These are phyloP conservation scores for Malus hybrid DNA, from an alignment of 331 rosid genomes.

Conservation along the genomic window DNA sequence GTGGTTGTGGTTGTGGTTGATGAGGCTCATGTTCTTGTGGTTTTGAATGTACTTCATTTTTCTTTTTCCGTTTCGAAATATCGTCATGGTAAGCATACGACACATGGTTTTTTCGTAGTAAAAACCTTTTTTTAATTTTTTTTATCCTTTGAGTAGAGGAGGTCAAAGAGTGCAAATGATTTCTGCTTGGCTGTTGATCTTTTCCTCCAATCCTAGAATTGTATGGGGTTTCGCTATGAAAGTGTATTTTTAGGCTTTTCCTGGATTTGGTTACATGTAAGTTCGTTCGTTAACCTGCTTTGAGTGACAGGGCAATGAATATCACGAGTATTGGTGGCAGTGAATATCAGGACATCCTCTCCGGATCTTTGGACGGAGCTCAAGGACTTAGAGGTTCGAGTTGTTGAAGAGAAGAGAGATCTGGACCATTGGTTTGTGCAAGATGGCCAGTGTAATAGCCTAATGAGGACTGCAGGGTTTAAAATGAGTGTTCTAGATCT, in stretches of 20 bases:
- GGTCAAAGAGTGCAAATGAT: not conserved
- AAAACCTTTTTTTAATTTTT: no score
- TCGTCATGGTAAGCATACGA: not conserved
- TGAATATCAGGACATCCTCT: no score
- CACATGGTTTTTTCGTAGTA: not conserved
- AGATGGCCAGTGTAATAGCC: no score
- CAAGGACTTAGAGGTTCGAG: no score
- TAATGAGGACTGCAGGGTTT: no score
- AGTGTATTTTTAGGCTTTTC: not conserved
- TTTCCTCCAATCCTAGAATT: not conserved
- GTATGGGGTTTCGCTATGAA: not conserved
- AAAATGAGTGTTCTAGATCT: no score
- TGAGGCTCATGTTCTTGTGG: conserved; percentile 57
- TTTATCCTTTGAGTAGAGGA: not conserved
- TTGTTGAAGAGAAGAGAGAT: no score
- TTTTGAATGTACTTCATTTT: conserved; percentile 33
- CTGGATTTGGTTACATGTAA: not conserved
- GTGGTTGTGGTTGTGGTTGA: conserved; percentile 49
- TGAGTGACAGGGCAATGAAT: not conserved
- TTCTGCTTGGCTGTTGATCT: not conserved
- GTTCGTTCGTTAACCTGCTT: not conserved
- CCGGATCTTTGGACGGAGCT: no score
- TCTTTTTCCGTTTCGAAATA: not conserved
- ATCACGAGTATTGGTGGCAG: no score
- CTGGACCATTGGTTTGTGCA: no score